These are phyloP conservation scores for Leucaena leucocephala DNA, from an alignment of 306 rosid species.

Conservation along the genomic window DNA sequence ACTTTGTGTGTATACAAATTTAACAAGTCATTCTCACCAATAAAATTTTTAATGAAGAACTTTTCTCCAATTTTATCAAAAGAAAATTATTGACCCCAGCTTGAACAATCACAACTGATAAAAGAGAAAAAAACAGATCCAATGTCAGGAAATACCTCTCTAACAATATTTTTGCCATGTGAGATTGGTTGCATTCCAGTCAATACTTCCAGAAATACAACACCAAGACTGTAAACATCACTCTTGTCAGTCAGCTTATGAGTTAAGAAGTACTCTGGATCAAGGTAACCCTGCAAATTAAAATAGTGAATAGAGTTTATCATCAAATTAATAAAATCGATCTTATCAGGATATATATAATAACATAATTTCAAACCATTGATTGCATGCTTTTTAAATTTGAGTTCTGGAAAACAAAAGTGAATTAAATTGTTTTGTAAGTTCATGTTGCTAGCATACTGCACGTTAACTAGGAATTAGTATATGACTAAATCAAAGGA, in stretches of 20 bases:
- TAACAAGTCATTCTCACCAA: no score
- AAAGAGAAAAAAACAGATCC: constrained; percentile 31
- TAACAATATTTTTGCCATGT: constrained; percentile 87
- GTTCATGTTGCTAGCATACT: background rate
- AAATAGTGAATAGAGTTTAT: constrained; percentile 21
- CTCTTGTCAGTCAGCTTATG: constrained; percentile 84
- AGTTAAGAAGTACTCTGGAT: constrained; percentile 91
- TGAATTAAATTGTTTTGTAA: background rate
- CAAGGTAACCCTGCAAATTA: constrained; percentile 77
- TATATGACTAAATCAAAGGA: background rate
- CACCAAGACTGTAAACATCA: constrained; percentile 94
- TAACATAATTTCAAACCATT: background rate
- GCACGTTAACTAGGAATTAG: background rate
- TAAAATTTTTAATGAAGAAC: no score
- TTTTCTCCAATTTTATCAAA: no score
- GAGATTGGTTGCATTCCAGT: constrained; percentile 88
- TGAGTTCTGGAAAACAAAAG: background rate
- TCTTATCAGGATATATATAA: background rate
- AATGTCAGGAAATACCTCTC: constrained; percentile 62
- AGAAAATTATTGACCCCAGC: constrained; percentile 6
- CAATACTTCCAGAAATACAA: constrained; percentile 78
- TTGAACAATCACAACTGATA: background rate
- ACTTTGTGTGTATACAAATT: no score
- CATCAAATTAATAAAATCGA: constrained; percentile 1
- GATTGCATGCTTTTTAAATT: background rate